Base-by-base conservation (phyloP, 306 rosid species). In the Glycyrrhiza uralensis region DNA sequence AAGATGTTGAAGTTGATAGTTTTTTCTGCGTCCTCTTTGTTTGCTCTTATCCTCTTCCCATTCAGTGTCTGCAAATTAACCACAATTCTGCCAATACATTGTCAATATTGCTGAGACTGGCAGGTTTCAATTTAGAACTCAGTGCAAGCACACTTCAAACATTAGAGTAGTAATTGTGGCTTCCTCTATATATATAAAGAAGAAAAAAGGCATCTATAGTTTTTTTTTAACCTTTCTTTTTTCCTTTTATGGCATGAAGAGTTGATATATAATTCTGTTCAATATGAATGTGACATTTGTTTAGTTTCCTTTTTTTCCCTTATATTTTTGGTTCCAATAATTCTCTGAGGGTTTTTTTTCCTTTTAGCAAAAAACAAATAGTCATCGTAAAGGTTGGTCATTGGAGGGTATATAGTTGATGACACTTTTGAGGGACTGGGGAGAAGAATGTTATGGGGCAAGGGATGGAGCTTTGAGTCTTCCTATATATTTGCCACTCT, bases 381-480 rank as follows among this genome's bases (percentile, higher is more conserved):
- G 61, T 38, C 51, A 64, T 65, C 49, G 68, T 49, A 69, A 68
- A 39, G 81, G 55, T 56, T 36, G 83, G 75, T 68, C 50, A 67
- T 20, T 66, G 74, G 59, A 42, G 44, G 74, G 71, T 46, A 26
- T 46, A 26, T 22, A 30, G 70, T 69, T 56, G 82, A 52, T 78
- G 65, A 64, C 26, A 26, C 77, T 66, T 81, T 65, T 30, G 44
- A 55, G 19, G 58, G 83, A 28, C 57, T 60, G 89, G 88, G 93
- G 96, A 83, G 90, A 92, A 80, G 94, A 87, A 89, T 79, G 90
- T 87, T 66, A 85, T 85, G 96, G 97, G 81, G 87, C 78, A 79
- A 80, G 93, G 80, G 68, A 89, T 85, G 96, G 96, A 82, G 87
- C 75, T 71, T 81, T 76, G 87, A 82, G 86, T 49, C 69, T 82